Conservation (phyloP, 148 eudicot genomes). For the Pharnaceum exiguum region DNA sequence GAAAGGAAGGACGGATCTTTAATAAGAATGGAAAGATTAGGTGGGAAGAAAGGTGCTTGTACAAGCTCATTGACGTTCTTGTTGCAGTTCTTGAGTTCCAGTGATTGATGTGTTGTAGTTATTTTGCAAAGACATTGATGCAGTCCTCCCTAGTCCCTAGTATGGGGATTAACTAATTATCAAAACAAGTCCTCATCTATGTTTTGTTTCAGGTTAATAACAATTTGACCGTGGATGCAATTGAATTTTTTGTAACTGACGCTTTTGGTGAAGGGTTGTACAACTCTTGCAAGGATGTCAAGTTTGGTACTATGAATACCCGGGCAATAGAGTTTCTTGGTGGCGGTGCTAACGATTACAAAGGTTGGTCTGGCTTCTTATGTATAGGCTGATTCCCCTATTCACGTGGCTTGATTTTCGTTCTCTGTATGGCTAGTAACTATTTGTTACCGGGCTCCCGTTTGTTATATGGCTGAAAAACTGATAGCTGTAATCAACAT, state of each 20-base stretch:
- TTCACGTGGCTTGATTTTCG: too few species aligned
- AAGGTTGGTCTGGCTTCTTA: slow-evolving; percentile 41
- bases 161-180: neutral
- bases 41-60: neutral
- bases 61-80: neutral
- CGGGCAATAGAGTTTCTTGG: slow-evolving; percentile 88
- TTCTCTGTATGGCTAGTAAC: neutral
- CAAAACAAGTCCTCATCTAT: slow-evolving; percentile 11
- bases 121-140: neutral
- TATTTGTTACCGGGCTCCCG: too few species aligned
- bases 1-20: too few species aligned
- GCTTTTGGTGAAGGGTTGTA: slow-evolving; percentile 82
- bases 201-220: slow-evolving; percentile 58
- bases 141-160: neutral
- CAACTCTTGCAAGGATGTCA: slow-evolving; percentile 94
- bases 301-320: slow-evolving; percentile 92
- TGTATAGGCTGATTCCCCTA: too few species aligned
- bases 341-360: slow-evolving; percentile 85
- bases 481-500: too few species aligned
- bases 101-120: neutral
- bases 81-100: neutral
- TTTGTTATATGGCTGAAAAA: too few species aligned
- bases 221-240: slow-evolving; percentile 77
- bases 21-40: neutral
- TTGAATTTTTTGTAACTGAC: slow-evolving; percentile 73